Conservation (phyloP, 257 asterid species). For the Solanum lycopersicoides region DNA sequence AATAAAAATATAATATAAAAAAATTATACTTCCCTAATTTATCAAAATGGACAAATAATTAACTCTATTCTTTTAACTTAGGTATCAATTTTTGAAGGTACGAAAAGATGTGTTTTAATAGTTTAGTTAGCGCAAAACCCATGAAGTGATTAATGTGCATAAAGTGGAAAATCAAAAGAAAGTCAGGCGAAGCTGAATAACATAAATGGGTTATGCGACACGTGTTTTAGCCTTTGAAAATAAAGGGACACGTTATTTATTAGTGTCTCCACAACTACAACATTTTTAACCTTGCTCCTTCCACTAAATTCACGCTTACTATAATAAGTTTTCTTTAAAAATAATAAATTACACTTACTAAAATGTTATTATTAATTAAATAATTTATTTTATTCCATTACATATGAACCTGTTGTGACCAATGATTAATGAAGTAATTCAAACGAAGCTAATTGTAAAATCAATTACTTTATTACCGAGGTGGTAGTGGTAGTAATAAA, state of each 20-base stretch:
- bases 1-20: too few relatives aligned
- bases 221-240: background rate
- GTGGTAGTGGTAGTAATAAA: too few relatives aligned
- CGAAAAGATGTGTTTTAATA: too few relatives aligned
- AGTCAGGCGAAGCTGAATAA: background rate
- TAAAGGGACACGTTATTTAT: background rate
- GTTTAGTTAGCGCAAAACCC: background rate
- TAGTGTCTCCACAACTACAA: background rate
- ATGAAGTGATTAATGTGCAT: too few relatives aligned
- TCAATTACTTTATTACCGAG: background rate
- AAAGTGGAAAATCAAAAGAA: too few relatives aligned
- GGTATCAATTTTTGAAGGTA: too few relatives aligned
- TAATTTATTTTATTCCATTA: too few relatives aligned
- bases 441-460: background rate
- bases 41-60: too few relatives aligned
- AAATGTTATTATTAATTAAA: too few relatives aligned
- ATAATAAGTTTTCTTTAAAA: too few relatives aligned
- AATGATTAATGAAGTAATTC: background rate
- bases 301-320: background rate
- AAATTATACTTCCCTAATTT: too few relatives aligned
- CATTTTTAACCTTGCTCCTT: background rate
- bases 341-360: too few relatives aligned
- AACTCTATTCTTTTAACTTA: background rate
- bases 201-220: background rate
- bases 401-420: background rate